Evolutionary conservation across 495 filamentous ascomycete genomes (phyloP).

Genomic region (Penicillium pancosmium): DNA sequence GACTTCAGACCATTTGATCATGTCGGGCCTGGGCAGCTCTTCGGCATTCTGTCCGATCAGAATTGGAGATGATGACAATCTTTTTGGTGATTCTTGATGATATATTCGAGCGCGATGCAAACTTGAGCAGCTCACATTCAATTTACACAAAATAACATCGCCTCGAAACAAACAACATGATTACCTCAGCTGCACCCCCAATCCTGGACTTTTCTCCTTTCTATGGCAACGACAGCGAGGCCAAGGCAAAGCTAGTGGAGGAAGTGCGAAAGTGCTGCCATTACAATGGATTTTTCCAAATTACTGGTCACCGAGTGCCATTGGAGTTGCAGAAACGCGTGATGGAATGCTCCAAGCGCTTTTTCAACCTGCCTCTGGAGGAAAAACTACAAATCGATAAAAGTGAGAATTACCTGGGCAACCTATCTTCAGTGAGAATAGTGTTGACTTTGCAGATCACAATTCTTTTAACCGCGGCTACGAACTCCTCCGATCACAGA

Average conservation of each 20-base stretch:
- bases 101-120: slow-evolving; percentile 9
- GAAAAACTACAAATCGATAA: slow-evolving; percentile 53
- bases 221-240: slow-evolving; percentile 31
- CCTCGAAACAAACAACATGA: slow-evolving; percentile 19
- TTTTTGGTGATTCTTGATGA: background rate
- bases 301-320: slow-evolving; percentile 48
- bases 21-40: background rate
- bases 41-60: slow-evolving; percentile 28
- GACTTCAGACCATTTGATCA: background rate
- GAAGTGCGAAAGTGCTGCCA: slow-evolving; percentile 36
- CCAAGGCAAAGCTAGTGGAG: slow-evolving; percentile 34
- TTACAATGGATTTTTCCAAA: slow-evolving; percentile 55
- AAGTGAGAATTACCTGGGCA: slow-evolving; percentile 19
- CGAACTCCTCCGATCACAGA: slow-evolving; percentile 52
- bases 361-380: slow-evolving; percentile 55
- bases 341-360: slow-evolving; percentile 42
- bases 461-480: slow-evolving; percentile 52
- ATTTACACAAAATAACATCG: background rate
- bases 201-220: slow-evolving; percentile 42
- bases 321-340: slow-evolving; percentile 33
- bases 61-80: background rate
- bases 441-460: slow-evolving; percentile 24
- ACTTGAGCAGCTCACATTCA: background rate
- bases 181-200: slow-evolving; percentile 28
- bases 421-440: background rate